Evolutionary conservation across 2,329 filamentous ascomycete species (phyloP).

Genomic region (Cercospora sp.): DNA sequence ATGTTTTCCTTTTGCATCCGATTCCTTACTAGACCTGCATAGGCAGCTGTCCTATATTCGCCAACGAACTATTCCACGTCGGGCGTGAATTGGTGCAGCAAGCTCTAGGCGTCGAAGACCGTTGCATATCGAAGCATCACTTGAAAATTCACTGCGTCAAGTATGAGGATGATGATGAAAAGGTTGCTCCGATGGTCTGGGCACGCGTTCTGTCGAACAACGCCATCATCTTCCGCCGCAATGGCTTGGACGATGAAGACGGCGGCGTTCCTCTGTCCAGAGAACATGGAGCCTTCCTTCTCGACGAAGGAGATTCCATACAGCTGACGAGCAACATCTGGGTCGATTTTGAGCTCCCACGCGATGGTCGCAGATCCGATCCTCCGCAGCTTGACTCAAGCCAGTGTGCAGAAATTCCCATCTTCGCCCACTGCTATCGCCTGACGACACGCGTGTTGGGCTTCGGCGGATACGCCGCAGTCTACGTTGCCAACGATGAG

Average conservation of each 20-base stretch:
- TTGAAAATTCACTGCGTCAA: conserved; percentile 49
- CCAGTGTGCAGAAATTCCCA: conserved; percentile 10
- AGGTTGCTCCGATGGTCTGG: conserved; percentile 50
- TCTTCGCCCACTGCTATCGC: conserved; percentile 51
- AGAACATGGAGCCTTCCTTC: conserved; percentile 42
- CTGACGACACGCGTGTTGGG: conserved; percentile 56
- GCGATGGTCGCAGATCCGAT: background rate
- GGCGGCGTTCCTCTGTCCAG: conserved; percentile 32
- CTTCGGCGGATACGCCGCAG: conserved; percentile 54
- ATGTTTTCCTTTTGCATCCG: background rate
- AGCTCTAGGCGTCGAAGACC: conserved; percentile 32
- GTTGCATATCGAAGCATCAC: conserved; percentile 49
- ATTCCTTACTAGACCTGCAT: background rate
- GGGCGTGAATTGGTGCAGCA: conserved; percentile 34
- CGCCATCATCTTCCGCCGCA: conserved; percentile 42
- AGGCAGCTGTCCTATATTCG: conserved; percentile 5
- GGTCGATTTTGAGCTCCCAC: conserved; percentile 31
- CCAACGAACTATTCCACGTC: conserved; percentile 33
- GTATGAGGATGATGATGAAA: conserved; percentile 43
- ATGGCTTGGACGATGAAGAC: conserved; percentile 31
- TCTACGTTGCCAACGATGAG: conserved; percentile 57
- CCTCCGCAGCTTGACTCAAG: conserved; percentile 8
- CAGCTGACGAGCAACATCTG: conserved; percentile 34
- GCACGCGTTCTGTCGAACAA: conserved; percentile 49
- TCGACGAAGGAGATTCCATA: conserved; percentile 48